phyloP scores from a whole-genome alignment of 228 moss, liverwort and hornwort genomes.

The Sphagnum fallax region DNA sequence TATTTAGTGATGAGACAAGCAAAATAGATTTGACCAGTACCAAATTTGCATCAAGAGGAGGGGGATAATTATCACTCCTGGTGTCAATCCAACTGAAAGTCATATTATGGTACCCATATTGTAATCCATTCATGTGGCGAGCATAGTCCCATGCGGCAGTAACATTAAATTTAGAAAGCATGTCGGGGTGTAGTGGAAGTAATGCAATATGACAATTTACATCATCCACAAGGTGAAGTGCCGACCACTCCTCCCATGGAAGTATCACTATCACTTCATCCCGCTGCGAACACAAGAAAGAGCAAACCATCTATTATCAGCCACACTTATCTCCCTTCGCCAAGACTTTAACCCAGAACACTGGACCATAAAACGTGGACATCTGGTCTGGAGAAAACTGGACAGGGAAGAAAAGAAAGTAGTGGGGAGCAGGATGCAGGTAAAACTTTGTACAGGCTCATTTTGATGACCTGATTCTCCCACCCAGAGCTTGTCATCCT shows the following conservation, averaged over 20 bases:
- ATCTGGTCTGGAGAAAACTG: no score
- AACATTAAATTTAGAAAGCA: conserved; percentile 70
- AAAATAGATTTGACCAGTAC: conserved; percentile 10
- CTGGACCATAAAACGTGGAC: no score
- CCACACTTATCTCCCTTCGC: no score
- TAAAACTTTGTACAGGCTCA: conserved; percentile 32
- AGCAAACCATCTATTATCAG: background rate
- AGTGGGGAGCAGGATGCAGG: no score
- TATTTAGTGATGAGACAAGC: no score
- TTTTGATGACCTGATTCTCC: conserved; percentile 98
- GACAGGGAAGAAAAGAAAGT: no score
- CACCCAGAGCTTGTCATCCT: conserved; percentile 78
- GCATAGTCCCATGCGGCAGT: conserved; percentile 97
- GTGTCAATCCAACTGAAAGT: conserved; percentile 99
- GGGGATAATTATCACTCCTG: conserved; percentile 69
- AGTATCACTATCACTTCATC: conserved; percentile 79
- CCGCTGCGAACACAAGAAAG: conserved; percentile 35
- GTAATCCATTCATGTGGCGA: conserved; percentile 78
- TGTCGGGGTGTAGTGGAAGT: conserved; percentile 68
- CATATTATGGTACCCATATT: conserved; percentile 98
- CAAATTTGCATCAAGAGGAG: conserved; percentile 90
- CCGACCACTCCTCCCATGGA: conserved; percentile 97
- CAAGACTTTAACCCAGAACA: no score
- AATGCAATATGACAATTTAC: conserved; percentile 83
- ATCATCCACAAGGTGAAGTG: conserved; percentile 61